Percentiles rank a stretch among this genome's conserved stretches.
These are phyloP conservation scores for Daldinia decipiens DNA, from an alignment of 495 filamentous ascomycete genomes.

Conservation along the genomic window DNA sequence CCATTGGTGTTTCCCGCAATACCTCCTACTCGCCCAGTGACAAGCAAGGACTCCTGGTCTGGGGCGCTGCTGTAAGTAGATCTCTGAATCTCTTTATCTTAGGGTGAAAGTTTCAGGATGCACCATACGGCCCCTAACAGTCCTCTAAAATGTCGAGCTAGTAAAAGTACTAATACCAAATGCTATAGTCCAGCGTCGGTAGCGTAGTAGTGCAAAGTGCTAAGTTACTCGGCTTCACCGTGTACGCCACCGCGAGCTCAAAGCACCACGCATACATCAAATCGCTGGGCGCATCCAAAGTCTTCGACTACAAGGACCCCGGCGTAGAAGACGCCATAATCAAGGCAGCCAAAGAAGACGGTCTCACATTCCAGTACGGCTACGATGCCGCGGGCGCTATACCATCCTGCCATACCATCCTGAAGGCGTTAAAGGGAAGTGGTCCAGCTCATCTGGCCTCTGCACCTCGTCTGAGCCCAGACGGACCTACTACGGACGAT, in stretches of 20 bases:
- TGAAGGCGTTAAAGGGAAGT: slow-evolving; percentile 41
- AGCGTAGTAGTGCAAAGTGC: slow-evolving; percentile 56
- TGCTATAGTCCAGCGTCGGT: slow-evolving; percentile 53
- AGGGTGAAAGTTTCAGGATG: background rate
- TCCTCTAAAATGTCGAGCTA: too few species aligned
- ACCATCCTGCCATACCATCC: slow-evolving; percentile 21
- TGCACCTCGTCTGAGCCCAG: slow-evolving; percentile 48
- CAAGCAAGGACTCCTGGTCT: slow-evolving; percentile 54
- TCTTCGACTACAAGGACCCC: slow-evolving; percentile 62
- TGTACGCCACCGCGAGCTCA: slow-evolving; percentile 62
- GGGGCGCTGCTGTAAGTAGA: slow-evolving; percentile 55
- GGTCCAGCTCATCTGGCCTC: slow-evolving; percentile 51
- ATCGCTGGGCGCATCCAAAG: slow-evolving; percentile 58
- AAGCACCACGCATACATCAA: slow-evolving; percentile 57
- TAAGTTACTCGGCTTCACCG: slow-evolving; percentile 53
- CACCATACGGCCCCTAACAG: too few species aligned
- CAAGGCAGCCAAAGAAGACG: slow-evolving; percentile 54
- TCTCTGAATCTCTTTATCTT: background rate
- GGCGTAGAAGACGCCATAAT: slow-evolving; percentile 57
- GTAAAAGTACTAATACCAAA: background rate
- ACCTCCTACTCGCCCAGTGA: slow-evolving; percentile 47
- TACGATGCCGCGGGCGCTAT: slow-evolving; percentile 55
- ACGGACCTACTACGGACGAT: slow-evolving; percentile 49
- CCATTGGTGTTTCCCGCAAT: slow-evolving; percentile 50
- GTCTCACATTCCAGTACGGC: slow-evolving; percentile 52